phyloP scores from a whole-genome alignment of 192 early-diverging fungal genomes.

The Coemansia sp. region DNA sequence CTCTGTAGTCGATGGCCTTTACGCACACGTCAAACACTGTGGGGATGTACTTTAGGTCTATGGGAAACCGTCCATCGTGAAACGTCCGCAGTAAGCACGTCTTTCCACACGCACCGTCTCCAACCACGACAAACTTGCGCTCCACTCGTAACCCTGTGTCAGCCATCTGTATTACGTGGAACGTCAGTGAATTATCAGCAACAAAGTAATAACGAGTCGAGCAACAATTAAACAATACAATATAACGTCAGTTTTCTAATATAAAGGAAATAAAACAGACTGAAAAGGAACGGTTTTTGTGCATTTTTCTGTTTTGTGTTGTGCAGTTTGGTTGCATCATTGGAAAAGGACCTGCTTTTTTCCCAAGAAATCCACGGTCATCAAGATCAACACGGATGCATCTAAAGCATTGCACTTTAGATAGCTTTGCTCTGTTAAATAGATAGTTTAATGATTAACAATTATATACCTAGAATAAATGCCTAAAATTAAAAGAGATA shows the following conservation, averaged over 20 bases:
- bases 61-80: conserved; percentile 75
- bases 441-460: background rate
- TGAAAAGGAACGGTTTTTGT: background rate
- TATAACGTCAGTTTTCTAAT: background rate
- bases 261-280: conserved; percentile 5
- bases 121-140: conserved; percentile 84
- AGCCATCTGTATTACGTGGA: too few species aligned
- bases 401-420: too few species aligned
- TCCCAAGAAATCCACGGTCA: background rate
- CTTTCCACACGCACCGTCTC: conserved; percentile 92
- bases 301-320: background rate
- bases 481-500: background rate
- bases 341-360: background rate
- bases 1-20: conserved; percentile 82
- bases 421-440: background rate
- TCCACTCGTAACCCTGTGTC: background rate
- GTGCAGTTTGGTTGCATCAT: background rate
- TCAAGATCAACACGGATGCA: background rate
- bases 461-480: background rate
- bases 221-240: background rate
- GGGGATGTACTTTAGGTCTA: conserved; percentile 76
- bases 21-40: conserved; percentile 96
- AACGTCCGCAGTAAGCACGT: conserved; percentile 86
- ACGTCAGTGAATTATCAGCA: conserved; percentile 2
- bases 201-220: conserved; percentile 13